Evolutionary conservation across 257 asterid species (phyloP), one percentile per base, ranked within the genome.

Genomic region (Osmanthus fragrans): DNA sequence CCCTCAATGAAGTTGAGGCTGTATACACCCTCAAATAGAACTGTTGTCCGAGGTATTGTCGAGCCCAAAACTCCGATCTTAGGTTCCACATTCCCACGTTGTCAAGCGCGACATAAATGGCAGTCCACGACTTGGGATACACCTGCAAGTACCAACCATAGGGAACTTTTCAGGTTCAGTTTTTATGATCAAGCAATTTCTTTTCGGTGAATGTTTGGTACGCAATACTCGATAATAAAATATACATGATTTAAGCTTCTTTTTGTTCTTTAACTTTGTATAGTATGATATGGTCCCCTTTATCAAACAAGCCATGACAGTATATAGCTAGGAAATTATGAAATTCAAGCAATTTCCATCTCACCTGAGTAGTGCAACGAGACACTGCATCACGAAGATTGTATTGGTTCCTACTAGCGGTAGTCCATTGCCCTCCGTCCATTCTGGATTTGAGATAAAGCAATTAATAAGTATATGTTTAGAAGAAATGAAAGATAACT

Each of bases 51-150:
- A 91, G 82, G 82, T 87, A 91, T 23, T 91, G 92, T 49, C 96
- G 80, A 3, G 92, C 94, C 96, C 96, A 91, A 64, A 84, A 89
- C 85, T 91, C 96, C 3, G 96, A 88, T 72, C 96, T 87, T 82
- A 91, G 70, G 85, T 91, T 84, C 94, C 96, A 91, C 96, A 89
- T 85, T 42, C 96, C 96, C 2, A 91, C 96, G 9, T 91, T 91
- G 84, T 91, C 96, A n/a, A 91, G 83, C 0, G 94, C 90, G 0
- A 91, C 63, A 6, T 88, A 89, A 10, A 91, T 91, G 0, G 96
- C 94, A 0, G 85, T 82, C 96, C 94, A 91, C 32, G 96, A 91
- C 73, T 80, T 88, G 3, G 94, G 94, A 77, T 91, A 91, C 2
- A 91, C 96, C 96, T 89, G 71, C 84, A 81, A 34, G 67, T 60